Base-by-base conservation (phyloP, 108 stramenopile genomes). In the Fragilaria crotonensis region DNA sequence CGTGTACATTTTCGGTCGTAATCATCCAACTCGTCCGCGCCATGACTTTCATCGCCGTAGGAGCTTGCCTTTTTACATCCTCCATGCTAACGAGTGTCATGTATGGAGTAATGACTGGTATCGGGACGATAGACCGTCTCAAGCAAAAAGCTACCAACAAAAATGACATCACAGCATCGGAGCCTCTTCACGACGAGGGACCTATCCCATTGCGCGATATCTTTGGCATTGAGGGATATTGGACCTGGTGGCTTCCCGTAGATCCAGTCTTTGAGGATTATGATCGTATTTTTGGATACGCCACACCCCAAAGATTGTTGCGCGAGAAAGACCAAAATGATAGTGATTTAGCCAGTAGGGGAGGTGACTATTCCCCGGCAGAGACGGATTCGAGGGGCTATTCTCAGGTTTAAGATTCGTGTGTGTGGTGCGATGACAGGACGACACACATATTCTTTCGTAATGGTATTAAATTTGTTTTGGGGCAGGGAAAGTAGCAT, bases 81-180 rank as follows among this genome's bases (percentile, higher is more conserved):
- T 80, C 59, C 41, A 91, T 91, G 90, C 53, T 92, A n/a, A 93
- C 90, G 92, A 94, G 90, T 62, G 87, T 89, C 4, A 67, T 72
- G 20, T 94, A 89, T 79, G 93, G 89, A 2, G 57, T 94, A 52
- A 81, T 94, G 75, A 94, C 89, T 23, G 93, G 93, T 29, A 84
- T 94, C 57, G 93, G 93, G 5, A 94, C 93, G 20, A 94, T 94
- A 62, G 93, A 94, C 79, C 72, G 93, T 17, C 69, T 93, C 50
- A 93, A 93, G 50, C 89, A 92, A 59, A 93, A 93, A 57, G 91
- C 91, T 7, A 84, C 70, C 62, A 73, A 81, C 57, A 71, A 81
- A 25, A 79, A 89, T 62, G 64, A 48, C 41, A 75, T 81, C n/a
- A n/a, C n/a, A n/a, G n/a, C n/a, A n/a, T n/a, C n/a, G n/a, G n/a